phyloP scores from a whole-genome alignment of 192 early-diverging fungal species.

The Physocladia obscura region DNA sequence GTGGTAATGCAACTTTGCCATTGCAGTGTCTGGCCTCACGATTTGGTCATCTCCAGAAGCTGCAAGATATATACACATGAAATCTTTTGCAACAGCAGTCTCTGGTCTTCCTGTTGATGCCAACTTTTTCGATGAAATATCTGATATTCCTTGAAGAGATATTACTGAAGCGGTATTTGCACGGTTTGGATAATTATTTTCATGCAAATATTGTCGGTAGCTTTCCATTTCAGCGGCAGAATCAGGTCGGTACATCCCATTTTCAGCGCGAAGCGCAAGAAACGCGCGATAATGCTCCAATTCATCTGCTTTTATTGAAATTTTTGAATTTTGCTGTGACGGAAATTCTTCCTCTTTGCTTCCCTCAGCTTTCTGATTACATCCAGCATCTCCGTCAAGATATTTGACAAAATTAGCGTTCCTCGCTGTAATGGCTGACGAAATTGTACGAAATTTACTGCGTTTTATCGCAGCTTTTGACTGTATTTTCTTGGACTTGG shows the following conservation, averaged over 20 bases:
- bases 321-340: too few relatives aligned
- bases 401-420: too few relatives aligned
- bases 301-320: too few relatives aligned
- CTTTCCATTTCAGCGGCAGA: not conserved
- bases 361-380: too few relatives aligned
- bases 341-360: too few relatives aligned
- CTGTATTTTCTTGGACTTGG: too few relatives aligned
- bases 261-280: not conserved
- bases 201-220: not conserved
- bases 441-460: too few relatives aligned
- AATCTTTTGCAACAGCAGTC: slow-evolving; percentile 15
- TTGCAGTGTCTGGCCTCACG: not conserved
- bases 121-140: not conserved
- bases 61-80: not conserved
- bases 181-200: not conserved
- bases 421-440: too few relatives aligned
- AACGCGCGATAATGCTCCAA: not conserved
- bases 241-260: not conserved
- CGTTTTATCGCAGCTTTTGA: too few relatives aligned
- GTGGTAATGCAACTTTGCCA: slow-evolving; percentile 5
- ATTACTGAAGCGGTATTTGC: not conserved
- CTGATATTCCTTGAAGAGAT: not conserved
- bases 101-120: slow-evolving; percentile 6
- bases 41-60: not conserved
- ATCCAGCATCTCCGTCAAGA: too few relatives aligned